Evolutionary conservation across 495 filamentous ascomycete genomes (phyloP).

Genomic region (Neurospora tetraspora): DNA sequence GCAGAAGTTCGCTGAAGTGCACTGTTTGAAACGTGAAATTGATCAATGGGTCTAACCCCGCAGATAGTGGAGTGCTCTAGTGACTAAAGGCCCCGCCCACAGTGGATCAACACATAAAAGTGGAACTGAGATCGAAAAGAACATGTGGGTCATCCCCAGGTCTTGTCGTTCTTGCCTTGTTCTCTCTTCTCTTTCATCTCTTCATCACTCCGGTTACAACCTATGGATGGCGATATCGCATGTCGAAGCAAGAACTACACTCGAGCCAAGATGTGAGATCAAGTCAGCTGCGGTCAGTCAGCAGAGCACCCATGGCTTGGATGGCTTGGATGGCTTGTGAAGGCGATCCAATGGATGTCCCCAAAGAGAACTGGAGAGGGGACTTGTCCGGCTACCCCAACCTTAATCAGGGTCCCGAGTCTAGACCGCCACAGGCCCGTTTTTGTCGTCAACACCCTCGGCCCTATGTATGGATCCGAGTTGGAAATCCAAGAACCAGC

Average conservation of each 20-base stretch:
- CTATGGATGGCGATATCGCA: background rate
- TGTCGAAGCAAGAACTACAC: background rate
- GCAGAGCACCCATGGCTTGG: background rate
- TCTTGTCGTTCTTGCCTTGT: background rate
- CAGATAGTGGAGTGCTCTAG: background rate
- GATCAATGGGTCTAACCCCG: background rate
- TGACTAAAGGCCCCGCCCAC: background rate
- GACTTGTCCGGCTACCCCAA: background rate
- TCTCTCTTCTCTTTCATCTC: background rate
- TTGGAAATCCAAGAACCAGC: background rate
- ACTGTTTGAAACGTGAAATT: background rate
- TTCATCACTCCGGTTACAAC: background rate
- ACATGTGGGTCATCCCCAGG: background rate
- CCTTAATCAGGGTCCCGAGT: background rate
- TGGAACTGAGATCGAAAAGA: background rate
- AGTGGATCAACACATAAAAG: background rate
- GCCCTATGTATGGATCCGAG: background rate
- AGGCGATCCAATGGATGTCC: background rate
- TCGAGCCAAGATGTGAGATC: background rate
- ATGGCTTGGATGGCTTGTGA: background rate
- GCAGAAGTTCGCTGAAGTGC: background rate
- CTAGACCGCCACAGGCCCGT: background rate
- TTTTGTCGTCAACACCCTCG: background rate
- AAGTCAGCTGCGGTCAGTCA: background rate
- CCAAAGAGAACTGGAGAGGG: background rate